These are phyloP conservation scores for Echinosophora koreensis DNA, from an alignment of 306 rosid species.

Conservation along the genomic window DNA sequence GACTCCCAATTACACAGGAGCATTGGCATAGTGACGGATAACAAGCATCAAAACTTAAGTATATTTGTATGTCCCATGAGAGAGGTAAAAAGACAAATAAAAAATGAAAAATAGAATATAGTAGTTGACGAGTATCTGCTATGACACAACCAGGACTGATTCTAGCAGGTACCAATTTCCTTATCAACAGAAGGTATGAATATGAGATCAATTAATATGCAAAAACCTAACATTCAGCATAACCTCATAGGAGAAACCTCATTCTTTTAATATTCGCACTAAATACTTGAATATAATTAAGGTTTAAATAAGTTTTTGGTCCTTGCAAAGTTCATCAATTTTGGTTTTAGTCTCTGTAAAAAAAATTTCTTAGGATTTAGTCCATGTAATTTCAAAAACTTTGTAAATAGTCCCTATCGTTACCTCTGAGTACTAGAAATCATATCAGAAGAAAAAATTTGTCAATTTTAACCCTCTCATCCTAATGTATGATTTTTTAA, in stretches of 20 bases:
- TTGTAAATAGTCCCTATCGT: too few species aligned
- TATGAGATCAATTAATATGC: conserved; percentile 21
- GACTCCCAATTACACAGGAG: not conserved
- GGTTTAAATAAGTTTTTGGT: too few species aligned
- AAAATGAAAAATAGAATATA: conserved; percentile 1
- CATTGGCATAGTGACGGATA: not conserved
- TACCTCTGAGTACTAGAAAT: too few species aligned
- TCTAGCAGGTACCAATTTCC: conserved; percentile 12
- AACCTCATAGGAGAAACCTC: conserved; percentile 25
- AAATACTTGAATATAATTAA: conserved; percentile 22
- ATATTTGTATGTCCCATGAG: not conserved
- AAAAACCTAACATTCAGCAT: conserved; percentile 23
- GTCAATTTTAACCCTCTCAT: too few species aligned
- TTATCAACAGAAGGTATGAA: conserved; percentile 5
- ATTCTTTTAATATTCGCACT: conserved; percentile 26
- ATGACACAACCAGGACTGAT: conserved; percentile 7
- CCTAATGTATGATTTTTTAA: too few species aligned
- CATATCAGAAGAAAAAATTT: too few species aligned
- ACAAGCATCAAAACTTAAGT: not conserved
- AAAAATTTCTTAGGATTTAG: too few species aligned
- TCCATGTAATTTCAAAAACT: too few species aligned
- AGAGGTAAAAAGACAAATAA: not conserved
- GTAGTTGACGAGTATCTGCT: not conserved
- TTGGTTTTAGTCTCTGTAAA: too few species aligned
- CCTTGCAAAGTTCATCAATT: too few species aligned